Percentiles rank a stretch among this genome's conserved stretches.
Conservation (phyloP, 2,329 filamentous ascomycete species). For the Cladosporium phlei region DNA sequence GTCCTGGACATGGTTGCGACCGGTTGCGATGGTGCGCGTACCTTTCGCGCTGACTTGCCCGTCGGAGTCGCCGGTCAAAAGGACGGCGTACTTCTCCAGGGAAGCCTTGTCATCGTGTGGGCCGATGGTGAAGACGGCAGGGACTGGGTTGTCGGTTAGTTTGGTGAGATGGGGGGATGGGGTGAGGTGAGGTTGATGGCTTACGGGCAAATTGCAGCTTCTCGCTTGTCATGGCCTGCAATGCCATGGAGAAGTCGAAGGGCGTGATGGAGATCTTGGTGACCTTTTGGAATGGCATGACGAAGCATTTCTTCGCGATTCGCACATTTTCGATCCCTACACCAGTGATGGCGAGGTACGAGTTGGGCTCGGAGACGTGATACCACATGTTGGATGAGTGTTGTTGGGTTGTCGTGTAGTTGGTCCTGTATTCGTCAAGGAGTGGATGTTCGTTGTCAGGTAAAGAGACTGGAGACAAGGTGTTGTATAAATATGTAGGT, state of each 20-base stretch:
- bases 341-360: conserved; percentile 77
- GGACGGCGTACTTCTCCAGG: conserved; percentile 75
- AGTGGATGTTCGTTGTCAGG: too few relatives aligned
- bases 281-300: conserved; percentile 64
- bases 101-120: conserved; percentile 67
- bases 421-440: too few relatives aligned
- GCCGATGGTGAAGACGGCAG: conserved; percentile 81
- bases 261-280: conserved; percentile 42
- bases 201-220: conserved; percentile 67
- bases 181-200: background rate
- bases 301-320: conserved; percentile 72
- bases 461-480: too few relatives aligned
- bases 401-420: background rate
- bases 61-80: conserved; percentile 62
- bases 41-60: conserved; percentile 33
- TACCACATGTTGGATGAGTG: conserved; percentile 29
- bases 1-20: conserved; percentile 66
- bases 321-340: conserved; percentile 67
- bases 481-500: too few relatives aligned
- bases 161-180: background rate
- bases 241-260: conserved; percentile 75
- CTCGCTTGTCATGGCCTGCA: conserved; percentile 86
- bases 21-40: conserved; percentile 39
- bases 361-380: conserved; percentile 66
- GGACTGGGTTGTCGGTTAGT: conserved; percentile 43